A percentile compares a stretch with the other conserved stretches of the same genome.
Conservation (phyloP, 2,329 filamentous ascomycete species). For the Arthrobotrys musiformis region DNA sequence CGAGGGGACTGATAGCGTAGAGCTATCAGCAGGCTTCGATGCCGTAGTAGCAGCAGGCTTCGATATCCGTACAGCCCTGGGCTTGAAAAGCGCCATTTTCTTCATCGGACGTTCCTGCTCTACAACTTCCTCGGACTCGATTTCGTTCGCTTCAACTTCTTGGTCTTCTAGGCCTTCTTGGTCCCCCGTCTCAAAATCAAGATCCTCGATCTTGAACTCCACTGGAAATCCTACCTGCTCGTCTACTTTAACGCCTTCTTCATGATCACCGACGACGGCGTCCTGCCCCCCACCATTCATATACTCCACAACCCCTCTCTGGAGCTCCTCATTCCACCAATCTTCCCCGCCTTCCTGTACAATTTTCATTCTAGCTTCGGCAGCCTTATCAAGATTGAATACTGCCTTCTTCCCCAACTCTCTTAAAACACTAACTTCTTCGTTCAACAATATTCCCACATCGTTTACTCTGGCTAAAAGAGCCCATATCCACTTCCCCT, state of each 20-base stretch:
- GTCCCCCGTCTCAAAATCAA: conserved; percentile 27
- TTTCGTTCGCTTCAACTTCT: not conserved
- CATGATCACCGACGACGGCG: not conserved
- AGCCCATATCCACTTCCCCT: conserved; percentile 59
- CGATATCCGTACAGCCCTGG: conserved; percentile 14
- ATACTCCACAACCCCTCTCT: conserved; percentile 32
- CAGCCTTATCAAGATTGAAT: conserved; percentile 50
- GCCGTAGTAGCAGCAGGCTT: not conserved
- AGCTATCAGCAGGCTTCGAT: not conserved
- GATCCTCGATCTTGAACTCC: conserved; percentile 18
- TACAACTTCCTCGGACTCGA: conserved; percentile 4
- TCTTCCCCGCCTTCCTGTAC: conserved; percentile 28
- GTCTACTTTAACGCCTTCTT: conserved; percentile 21
- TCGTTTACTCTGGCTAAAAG: conserved; percentile 57
- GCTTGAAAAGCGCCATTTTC: conserved; percentile 44
- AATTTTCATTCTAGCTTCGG: conserved; percentile 44
- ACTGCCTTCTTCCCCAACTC: conserved; percentile 58
- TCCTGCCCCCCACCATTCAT: conserved; percentile 35
- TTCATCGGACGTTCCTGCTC: conserved; percentile 21
- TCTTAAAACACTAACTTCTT: conserved; percentile 57
- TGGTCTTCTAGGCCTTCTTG: not conserved
- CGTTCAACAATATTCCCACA: conserved; percentile 56
- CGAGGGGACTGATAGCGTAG: conserved; percentile 5
- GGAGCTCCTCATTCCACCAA: conserved; percentile 35
- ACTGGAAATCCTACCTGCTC: conserved; percentile 10